Base-by-base conservation (phyloP, 495 filamentous ascomycete genomes). In the Chaetomium tenue region DNA sequence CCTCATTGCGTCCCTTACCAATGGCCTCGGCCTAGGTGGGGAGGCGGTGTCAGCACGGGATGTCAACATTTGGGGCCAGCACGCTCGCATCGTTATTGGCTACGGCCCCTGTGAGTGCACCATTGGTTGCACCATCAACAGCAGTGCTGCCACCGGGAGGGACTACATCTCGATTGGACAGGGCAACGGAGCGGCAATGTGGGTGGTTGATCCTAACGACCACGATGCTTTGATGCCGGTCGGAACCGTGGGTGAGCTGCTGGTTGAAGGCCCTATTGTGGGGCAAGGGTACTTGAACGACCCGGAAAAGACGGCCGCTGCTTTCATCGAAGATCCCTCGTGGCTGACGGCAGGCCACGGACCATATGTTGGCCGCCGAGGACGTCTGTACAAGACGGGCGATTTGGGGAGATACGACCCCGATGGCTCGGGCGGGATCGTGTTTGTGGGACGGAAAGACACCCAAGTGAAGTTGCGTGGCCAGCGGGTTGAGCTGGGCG, bases 71-170 rank as follows among this genome's bases (percentile, higher is more conserved):
- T 68, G 70, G 70, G 68, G 66, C 37, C 48, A 66, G 20, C 40
- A 47, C 15, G 72, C 83, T 0, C 70, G 73, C 16, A 71, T 85
- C 0, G 75, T 85, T 60, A 83, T 84, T 37, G 78, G 77, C 6
- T 86, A 86, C 56, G 84, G 84, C 2, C 83, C 83, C 0, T 80
- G 77, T 2, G 84, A 86, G 64, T 81, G 80, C 55, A 78, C 81
- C 18, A 33, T 74, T 72, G 54, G 77, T 66, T 82, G 78, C 51
- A 82, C 78, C 6, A 66, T 79, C 15, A 82, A 82, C 52, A 76
- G 73, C 63, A 76, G 72, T 60, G 74, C 77, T 22, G 77, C 78
- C 4, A 78, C 73, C 2, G 79, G 77, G 66, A 72, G 28, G 70
- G 76, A 70, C 46, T 66, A 66, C 44, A 65, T 69, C 48, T 61